Percentiles rank a stretch among this genome's conserved stretches.
phyloP scores from a whole-genome alignment of 2,329 filamentous ascomycete genomes.

The Alternaria triticina region DNA sequence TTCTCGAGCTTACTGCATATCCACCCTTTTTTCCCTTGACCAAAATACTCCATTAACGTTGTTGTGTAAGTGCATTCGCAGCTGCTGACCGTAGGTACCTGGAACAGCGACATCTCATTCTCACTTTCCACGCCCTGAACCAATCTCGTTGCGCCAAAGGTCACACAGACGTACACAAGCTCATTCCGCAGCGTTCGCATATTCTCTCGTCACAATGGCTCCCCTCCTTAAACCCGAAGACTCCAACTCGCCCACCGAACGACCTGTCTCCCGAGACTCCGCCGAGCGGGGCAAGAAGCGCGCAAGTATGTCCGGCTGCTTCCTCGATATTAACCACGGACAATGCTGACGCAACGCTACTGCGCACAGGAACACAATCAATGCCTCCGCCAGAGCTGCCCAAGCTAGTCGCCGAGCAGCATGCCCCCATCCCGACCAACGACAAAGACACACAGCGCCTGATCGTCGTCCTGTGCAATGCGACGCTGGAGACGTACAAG shows the following conservation, averaged over 20 bases:
- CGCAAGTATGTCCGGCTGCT: slow-evolving; percentile 41
- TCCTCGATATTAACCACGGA: slow-evolving; percentile 15
- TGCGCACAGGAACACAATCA: slow-evolving; percentile 72
- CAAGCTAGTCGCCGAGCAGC: slow-evolving; percentile 91
- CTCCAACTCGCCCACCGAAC: slow-evolving; percentile 18
- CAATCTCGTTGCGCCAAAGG: neutral
- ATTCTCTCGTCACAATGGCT: slow-evolving; percentile 21
- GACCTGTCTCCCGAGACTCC: slow-evolving; percentile 39
- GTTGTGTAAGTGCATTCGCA: slow-evolving; percentile 5
- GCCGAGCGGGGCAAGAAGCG: slow-evolving; percentile 46
- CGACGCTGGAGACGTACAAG: slow-evolving; percentile 97
- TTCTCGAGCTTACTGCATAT: slow-evolving; percentile 1
- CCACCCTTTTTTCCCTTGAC: neutral
- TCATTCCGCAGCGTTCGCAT: neutral
- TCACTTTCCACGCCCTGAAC: neutral
- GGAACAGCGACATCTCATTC: neutral
- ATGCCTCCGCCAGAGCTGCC: slow-evolving; percentile 90
- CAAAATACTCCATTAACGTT: neutral
- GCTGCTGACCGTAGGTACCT: slow-evolving; percentile 2
- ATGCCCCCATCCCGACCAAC: slow-evolving; percentile 78
- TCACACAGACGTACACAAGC: neutral
- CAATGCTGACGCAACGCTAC: slow-evolving; percentile 31
- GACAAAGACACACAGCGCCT: slow-evolving; percentile 92
- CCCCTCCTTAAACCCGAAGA: slow-evolving; percentile 29
- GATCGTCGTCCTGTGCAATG: slow-evolving; percentile 96